Base-by-base conservation (phyloP, 805 yeast genomes). In the Saturnispora zaruensis region DNA sequence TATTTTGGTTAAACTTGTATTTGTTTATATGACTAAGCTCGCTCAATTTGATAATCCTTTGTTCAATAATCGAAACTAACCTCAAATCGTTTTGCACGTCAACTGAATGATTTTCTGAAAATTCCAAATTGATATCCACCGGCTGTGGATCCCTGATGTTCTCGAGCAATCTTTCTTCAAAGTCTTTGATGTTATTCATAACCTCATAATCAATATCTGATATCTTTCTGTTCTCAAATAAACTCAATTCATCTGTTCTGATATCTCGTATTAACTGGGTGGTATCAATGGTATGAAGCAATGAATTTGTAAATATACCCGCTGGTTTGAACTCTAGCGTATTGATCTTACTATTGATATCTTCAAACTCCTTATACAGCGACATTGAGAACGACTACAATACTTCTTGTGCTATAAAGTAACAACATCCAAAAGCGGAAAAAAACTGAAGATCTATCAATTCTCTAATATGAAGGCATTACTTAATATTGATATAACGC, bases 211-310 rank as follows among this genome's bases (percentile, higher is more conserved):
- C 57, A 18, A 52, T 45, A 26, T 51, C 53, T 9, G 21, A 9
- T 23, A 51, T 48, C 34, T 48, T 50, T 21, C 46, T 52, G 25
- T 48, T 48, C 18, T 48, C 45, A 21, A 54, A 52, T n/a, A 52
- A 44, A 2, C 21, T 48, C 7, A 50, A 21, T 38, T 54, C 57
- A 14, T 54, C 57, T 30, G 45, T 46, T n/a, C 53, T 42, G 2
- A 51, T 44, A 41, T 54, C 57, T 32, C 57, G 21, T 4, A 54
- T 48, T 9, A 54, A 41, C 21, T 54, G 49, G 5, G 57, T 54
- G 11, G 57, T 50, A 41, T 50, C 55, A 1, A n/a, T 24, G 4
- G 53, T 52, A 28, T 54, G 49, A 1, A 54, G 24, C 11, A 54
- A 32, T 5, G 57, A 52, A 25, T 54, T 54, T n/a, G 54, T 44